These are phyloP conservation scores for Fraxinus xanthoxyloides DNA, from an alignment of 305 asterid genomes.

Conservation along the genomic window DNA sequence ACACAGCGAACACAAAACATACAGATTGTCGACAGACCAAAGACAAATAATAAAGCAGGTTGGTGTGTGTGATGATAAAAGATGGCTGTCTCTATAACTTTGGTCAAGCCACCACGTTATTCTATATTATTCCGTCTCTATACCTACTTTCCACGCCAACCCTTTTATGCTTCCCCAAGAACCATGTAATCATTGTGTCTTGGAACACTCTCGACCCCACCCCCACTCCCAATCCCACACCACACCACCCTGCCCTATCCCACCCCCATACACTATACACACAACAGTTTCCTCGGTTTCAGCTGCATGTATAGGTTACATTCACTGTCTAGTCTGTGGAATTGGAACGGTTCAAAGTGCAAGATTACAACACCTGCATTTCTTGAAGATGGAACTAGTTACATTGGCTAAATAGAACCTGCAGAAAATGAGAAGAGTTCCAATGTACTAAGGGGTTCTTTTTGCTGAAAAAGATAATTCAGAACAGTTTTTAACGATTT, in stretches of 20 bases:
- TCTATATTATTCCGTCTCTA: conserved; percentile 33
- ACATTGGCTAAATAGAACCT: background rate
- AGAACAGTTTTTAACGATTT: background rate
- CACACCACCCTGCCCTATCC: background rate
- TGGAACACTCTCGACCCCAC: conserved; percentile 67
- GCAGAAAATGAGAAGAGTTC: background rate
- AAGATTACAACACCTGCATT: background rate
- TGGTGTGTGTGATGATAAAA: conserved; percentile 38
- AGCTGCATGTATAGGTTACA: conserved; percentile 45
- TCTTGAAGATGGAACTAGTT: background rate
- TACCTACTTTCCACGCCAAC: conserved; percentile 70
- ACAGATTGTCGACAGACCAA: conserved; percentile 78
- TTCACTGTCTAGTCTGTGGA: conserved; percentile 22
- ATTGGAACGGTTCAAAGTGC: background rate
- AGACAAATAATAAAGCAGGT: conserved; percentile 34
- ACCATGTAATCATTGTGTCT: conserved; percentile 95
- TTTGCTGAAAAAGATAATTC: background rate
- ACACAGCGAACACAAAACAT: conserved; percentile 57
- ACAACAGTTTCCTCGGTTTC: conserved; percentile 45
- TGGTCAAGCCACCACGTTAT: conserved; percentile 53
- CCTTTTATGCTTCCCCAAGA: conserved; percentile 72
- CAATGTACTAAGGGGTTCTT: background rate
- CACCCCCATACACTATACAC: background rate
- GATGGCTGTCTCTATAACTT: conserved; percentile 14
- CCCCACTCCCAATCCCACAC: conserved; percentile 1